Conservation (phyloP, 2,329 filamentous ascomycete genomes). For the Chlorencoelia australis region DNA sequence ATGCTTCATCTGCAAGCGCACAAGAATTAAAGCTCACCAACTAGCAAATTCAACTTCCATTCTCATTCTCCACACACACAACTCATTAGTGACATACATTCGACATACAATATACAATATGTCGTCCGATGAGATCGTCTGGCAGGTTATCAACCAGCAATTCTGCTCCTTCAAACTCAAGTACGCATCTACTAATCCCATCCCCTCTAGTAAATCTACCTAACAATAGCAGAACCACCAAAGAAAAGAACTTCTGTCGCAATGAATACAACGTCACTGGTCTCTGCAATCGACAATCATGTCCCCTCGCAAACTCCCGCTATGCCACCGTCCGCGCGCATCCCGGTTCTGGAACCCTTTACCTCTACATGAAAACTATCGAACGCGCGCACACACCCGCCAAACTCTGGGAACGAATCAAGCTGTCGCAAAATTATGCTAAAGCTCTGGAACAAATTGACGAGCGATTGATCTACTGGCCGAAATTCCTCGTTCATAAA, state of each 20-base stretch:
- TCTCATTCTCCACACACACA: no score
- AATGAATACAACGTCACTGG: constrained; percentile 86
- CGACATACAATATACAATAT: no score
- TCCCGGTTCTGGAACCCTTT: constrained; percentile 69
- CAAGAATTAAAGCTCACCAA: no score
- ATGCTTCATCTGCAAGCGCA: no score
- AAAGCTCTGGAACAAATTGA: constrained; percentile 84
- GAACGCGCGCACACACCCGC: constrained; percentile 81
- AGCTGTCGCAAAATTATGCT: constrained; percentile 81
- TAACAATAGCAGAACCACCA: constrained; percentile 54
- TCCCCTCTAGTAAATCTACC: constrained; percentile 10
- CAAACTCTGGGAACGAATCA: constrained; percentile 91
- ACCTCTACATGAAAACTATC: constrained; percentile 94
- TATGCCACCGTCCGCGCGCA: constrained; percentile 88
- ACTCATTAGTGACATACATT: no score
- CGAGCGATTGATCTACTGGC: constrained; percentile 80
- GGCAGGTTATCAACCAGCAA: constrained; percentile 92
- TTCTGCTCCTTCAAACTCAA: constrained; percentile 95
- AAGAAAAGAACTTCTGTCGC: constrained; percentile 86
- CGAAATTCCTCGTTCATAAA: constrained; percentile 86
- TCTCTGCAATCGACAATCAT: constrained; percentile 78
- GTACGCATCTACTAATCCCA: constrained; percentile 34
- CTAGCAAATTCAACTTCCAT: no score
- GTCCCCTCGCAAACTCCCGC: constrained; percentile 80
- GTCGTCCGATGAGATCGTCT: constrained; percentile 93